These are phyloP conservation scores for Heritiera fomes DNA, from an alignment of 345 rosid species.

Conservation along the genomic window DNA sequence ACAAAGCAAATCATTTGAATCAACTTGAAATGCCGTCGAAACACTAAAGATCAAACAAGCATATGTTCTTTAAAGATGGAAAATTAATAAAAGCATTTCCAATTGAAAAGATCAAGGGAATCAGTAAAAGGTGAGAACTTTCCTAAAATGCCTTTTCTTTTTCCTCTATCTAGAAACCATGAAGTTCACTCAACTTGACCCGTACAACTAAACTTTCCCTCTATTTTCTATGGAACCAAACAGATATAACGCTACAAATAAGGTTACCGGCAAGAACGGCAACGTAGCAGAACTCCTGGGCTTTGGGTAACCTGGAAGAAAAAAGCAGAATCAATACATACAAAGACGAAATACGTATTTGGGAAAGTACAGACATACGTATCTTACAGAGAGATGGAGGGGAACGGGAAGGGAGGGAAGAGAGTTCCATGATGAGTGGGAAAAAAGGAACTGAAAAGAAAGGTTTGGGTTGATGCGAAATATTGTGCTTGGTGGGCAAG, in stretches of 20 bases:
- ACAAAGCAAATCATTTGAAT: neutral
- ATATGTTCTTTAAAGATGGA: neutral
- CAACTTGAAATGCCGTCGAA: neutral
- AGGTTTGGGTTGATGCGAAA: too few relatives aligned
- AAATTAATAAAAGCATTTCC: neutral
- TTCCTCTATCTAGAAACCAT: neutral
- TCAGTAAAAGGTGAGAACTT: neutral
- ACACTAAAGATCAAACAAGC: neutral
- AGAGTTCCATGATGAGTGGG: slow-evolving; percentile 45
- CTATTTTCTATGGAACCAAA: slow-evolving; percentile 22
- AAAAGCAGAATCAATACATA: neutral
- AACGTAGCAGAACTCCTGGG: slow-evolving; percentile 31
- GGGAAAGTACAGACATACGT: neutral
- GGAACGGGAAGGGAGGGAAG: slow-evolving; percentile 35
- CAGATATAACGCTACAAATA: neutral
- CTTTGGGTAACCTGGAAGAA: slow-evolving; percentile 38
- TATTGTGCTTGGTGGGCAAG: neutral
- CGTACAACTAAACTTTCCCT: neutral
- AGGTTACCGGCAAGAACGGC: slow-evolving; percentile 45
- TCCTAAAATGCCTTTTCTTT: neutral
- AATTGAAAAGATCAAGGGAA: neutral
- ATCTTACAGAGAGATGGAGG: slow-evolving; percentile 37
- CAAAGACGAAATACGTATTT: neutral
- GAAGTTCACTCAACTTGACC: neutral
- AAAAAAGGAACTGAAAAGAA: slow-evolving; percentile 19